Conservation (phyloP, 208 protist species). For the Wallacemonas sp. region DNA sequence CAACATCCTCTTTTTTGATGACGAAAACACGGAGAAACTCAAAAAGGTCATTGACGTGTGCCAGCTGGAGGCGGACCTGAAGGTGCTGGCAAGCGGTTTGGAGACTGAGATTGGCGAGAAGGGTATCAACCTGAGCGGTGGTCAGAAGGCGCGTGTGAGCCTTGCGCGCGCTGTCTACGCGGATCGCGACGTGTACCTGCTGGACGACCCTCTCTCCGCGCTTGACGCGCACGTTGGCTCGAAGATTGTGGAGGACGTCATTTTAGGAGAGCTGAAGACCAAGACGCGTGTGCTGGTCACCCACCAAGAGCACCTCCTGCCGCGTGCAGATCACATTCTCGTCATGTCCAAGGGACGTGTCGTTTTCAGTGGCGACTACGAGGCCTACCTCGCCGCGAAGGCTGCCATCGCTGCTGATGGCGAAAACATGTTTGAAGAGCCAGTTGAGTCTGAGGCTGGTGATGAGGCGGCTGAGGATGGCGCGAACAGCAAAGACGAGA, state of each 20-base stretch:
- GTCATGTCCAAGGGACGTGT: slow-evolving; percentile 71
- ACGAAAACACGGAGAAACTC: slow-evolving; percentile 52
- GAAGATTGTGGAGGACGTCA: slow-evolving; percentile 41
- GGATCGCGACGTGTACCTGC: slow-evolving; percentile 79
- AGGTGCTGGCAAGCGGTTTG: slow-evolving; percentile 75
- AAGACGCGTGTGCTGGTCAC: slow-evolving; percentile 94
- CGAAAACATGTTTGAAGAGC: background rate
- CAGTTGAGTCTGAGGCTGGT: background rate
- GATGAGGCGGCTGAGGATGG: slow-evolving; percentile 13
- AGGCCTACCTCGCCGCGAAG: slow-evolving; percentile 29
- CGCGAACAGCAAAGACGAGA: background rate
- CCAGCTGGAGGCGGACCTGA: slow-evolving; percentile 86
- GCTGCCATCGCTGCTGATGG: background rate
- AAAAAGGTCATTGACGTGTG: slow-evolving; percentile 43
- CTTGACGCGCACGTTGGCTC: slow-evolving; percentile 90
- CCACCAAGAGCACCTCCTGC: slow-evolving; percentile 92
- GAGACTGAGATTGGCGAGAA: slow-evolving; percentile 90
- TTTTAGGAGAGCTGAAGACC: slow-evolving; percentile 52
- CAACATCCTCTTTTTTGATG: slow-evolving; percentile 92
- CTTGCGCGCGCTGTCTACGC: slow-evolving; percentile 90
- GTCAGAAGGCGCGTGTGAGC: slow-evolving; percentile 85
- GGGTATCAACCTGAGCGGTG: slow-evolving; percentile 88
- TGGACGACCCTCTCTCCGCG: slow-evolving; percentile 93
- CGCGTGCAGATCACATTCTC: slow-evolving; percentile 80
- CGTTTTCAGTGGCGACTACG: slow-evolving; percentile 38